Evolutionary conservation across 2,329 filamentous ascomycete genomes (phyloP).

Genomic region (Colletotrichum salicis): DNA sequence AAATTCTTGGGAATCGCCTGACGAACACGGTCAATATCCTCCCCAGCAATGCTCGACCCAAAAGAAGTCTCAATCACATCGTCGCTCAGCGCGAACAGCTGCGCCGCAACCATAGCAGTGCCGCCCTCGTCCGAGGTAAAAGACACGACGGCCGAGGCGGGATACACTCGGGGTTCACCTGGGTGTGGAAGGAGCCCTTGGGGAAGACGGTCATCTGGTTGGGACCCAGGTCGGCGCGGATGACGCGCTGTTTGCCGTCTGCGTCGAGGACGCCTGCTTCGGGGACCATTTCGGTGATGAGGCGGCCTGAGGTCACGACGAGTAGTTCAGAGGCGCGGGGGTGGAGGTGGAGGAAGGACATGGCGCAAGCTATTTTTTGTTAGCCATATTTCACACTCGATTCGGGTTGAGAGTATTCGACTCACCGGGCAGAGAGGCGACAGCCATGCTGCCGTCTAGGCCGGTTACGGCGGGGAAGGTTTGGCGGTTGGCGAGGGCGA

Average conservation of each 20-base stretch:
- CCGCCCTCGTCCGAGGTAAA: not conserved
- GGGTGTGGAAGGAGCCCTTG: not conserved
- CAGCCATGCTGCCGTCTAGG: not conserved
- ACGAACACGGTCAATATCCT: not conserved
- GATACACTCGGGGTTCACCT: not conserved
- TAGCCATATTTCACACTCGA: not conserved
- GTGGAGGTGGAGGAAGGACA: slow-evolving; percentile 64
- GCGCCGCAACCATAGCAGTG: not conserved
- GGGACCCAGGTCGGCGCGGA: not conserved
- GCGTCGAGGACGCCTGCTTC: slow-evolving; percentile 57
- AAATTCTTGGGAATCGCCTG: not conserved
- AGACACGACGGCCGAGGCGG: not conserved
- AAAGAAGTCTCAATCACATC: not conserved
- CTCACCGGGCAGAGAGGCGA: not conserved
- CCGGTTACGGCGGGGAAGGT: not conserved
- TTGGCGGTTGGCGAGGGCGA: not conserved
- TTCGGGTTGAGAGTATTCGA: too few relatives aligned
- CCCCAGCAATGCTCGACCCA: not conserved
- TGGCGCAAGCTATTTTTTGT: slow-evolving; percentile 53
- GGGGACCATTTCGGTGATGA: slow-evolving; percentile 54
- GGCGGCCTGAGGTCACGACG: slow-evolving; percentile 52
- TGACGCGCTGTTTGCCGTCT: not conserved
- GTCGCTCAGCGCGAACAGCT: not conserved
- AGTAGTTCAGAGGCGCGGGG: slow-evolving; percentile 57
- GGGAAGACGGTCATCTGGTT: not conserved